These are phyloP conservation scores for Eucalyptus camaldulensis DNA, from an alignment of 345 rosid genomes.

Conservation along the genomic window DNA sequence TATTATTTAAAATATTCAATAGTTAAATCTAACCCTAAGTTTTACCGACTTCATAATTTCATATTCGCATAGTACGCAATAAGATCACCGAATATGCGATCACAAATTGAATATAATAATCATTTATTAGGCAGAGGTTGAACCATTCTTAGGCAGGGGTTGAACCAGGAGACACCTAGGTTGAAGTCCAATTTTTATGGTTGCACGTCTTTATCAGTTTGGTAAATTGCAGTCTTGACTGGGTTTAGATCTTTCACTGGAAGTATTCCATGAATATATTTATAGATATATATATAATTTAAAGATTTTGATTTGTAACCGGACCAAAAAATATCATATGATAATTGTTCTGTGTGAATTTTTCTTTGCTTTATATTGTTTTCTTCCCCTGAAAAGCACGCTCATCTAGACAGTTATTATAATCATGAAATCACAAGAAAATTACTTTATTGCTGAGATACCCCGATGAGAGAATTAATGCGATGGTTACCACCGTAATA, in stretches of 20 bases:
- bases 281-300: too few species aligned
- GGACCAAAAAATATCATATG: neutral
- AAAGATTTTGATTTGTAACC: neutral
- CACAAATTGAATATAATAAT: neutral
- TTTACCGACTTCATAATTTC: neutral
- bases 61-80: neutral
- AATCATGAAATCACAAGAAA: neutral
- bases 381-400: neutral
- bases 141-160: neutral
- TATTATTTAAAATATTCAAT: neutral
- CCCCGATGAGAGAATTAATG: neutral
- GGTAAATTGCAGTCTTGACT: neutral
- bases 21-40: neutral
- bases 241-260: neutral
- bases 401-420: neutral
- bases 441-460: neutral
- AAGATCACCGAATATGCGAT: neutral
- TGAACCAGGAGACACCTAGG: neutral
- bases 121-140: neutral
- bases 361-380: neutral
- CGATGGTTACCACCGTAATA: neutral
- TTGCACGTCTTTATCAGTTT: neutral
- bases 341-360: neutral
- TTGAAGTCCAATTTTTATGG: neutral
- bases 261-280: neutral